These are phyloP conservation scores for Candida sojae DNA, from an alignment of 1,139 yeast genomes.

Conservation along the genomic window DNA sequence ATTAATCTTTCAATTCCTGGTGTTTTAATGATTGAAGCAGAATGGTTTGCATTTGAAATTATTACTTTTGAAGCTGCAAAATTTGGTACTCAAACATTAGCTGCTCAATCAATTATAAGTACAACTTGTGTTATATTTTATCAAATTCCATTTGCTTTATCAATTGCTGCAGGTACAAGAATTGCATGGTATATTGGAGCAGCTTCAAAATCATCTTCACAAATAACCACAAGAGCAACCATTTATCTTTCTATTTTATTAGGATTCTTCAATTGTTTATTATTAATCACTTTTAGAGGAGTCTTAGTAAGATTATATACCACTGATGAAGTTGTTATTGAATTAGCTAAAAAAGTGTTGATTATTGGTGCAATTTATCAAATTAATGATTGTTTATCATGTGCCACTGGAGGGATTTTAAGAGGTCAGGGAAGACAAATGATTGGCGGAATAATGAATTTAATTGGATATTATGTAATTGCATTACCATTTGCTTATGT, in stretches of 20 bases:
- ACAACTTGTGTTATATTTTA: slow-evolving; percentile 69
- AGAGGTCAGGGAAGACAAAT: slow-evolving; percentile 71
- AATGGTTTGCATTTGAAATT: slow-evolving; percentile 70
- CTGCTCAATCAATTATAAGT: slow-evolving; percentile 72
- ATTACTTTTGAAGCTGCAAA: slow-evolving; percentile 61
- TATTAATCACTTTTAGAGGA: slow-evolving; percentile 40
- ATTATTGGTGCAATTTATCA: slow-evolving; percentile 62
- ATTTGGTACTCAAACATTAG: slow-evolving; percentile 66
- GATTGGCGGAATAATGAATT: slow-evolving; percentile 61
- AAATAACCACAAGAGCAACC: slow-evolving; percentile 43
- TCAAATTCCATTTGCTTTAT: slow-evolving; percentile 74
- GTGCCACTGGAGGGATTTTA: slow-evolving; percentile 59
- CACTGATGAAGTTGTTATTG: slow-evolving; percentile 47
- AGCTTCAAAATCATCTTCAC: slow-evolving; percentile 54
- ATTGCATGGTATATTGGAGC: slow-evolving; percentile 80
- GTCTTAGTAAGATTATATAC: slow-evolving; percentile 52
- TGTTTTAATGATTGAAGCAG: slow-evolving; percentile 65
- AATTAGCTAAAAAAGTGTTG: slow-evolving; percentile 52
- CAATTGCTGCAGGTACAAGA: slow-evolving; percentile 75
- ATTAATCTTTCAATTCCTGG: slow-evolving; percentile 59
- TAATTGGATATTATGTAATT: slow-evolving; percentile 56
- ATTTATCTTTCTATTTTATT: slow-evolving; percentile 40
- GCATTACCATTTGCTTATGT: slow-evolving; percentile 61
- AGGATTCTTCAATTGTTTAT: slow-evolving; percentile 42
- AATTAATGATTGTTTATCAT: slow-evolving; percentile 54